These are phyloP conservation scores for Chrysopogon serrulatus DNA, from an alignment of 176 grass and related monocot species.

Conservation along the genomic window DNA sequence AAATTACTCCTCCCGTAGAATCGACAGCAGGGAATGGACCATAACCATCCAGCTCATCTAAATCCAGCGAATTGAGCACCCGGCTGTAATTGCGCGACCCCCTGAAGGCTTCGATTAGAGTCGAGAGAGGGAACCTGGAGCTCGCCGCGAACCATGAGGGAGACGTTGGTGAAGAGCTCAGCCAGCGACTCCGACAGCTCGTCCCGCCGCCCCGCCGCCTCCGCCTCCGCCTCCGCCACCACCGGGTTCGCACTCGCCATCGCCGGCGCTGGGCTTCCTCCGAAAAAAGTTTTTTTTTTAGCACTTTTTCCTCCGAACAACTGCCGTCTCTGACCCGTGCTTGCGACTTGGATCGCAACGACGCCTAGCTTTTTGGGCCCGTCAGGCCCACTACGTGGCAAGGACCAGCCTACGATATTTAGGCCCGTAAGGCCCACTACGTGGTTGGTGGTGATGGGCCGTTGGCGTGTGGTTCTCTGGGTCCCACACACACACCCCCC, in stretches of 20 bases:
- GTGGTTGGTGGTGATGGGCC: background rate
- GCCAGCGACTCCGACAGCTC: slow-evolving; percentile 63
- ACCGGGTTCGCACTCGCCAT: slow-evolving; percentile 32
- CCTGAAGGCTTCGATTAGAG: background rate
- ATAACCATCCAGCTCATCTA: background rate
- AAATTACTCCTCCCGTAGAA: too few species aligned
- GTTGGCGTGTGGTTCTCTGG: background rate
- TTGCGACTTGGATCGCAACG: background rate
- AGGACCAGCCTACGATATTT: background rate
- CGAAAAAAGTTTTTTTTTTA: too few species aligned
- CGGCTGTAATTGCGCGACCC: background rate
- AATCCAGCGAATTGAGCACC: background rate
- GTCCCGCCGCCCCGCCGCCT: slow-evolving; percentile 29
- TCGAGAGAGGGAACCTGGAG: slow-evolving; percentile 49
- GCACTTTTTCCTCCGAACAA: background rate
- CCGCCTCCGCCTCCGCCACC: slow-evolving; percentile 7
- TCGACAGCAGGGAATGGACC: background rate
- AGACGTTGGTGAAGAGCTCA: slow-evolving; percentile 78
- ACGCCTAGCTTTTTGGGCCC: background rate
- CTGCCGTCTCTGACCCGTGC: background rate
- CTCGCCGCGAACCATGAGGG: slow-evolving; percentile 86
- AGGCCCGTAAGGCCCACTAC: background rate
- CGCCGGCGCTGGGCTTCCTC: background rate
- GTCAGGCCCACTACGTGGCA: background rate
- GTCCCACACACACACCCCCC: too few species aligned